Evolutionary conservation across 345 rosid species (phyloP), one percentile per base, ranked within the genome.

Genomic region (Ricinus communis): DNA sequence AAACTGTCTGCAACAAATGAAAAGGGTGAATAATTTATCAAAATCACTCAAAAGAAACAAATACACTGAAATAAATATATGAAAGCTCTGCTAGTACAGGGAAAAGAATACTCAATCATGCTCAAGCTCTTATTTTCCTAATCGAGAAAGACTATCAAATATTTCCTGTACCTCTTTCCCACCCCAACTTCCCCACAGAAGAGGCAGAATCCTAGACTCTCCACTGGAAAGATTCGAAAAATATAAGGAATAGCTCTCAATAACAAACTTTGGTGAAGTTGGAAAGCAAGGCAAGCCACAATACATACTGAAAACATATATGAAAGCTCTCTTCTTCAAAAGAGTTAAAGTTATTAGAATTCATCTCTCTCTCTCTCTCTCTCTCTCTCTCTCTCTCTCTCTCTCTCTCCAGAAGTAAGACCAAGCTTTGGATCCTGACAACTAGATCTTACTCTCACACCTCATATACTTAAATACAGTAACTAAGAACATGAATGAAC

Each of bases 1-100:
- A 95, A 74, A 95, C 97, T 22, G 98, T 95, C 99, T 92, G 98
- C 87, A 80, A 77, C 57, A 55, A 55, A 59, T 51, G 67, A 66
- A 76, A 60, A 28, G 5, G 15, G 9, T 14, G n/a, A 65, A 53
- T 27, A 50, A 65, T 15, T 30, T 27, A 52, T 9, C 10, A 15
- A 61, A 51, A 73, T 31, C 47, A 22, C 28, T 41, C 1, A 38
- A 18, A 19, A n/a, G 22, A 53, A 52, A 64, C 30, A 52, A 60
- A 40, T 36, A 19, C 19, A 55, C 38, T 14, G 11, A 9, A 16
- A 43, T n/a, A 49, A 2, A 55, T 18, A 56, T 31, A 24, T 25
- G 3, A 27, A 27, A 19, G 53, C 22, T 53, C 19, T 0, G 27
- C 21, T 14, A 52, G 62, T 19, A 9, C 15, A 21, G 31, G 8